Conservation (phyloP, 371 early-diverging fungal species). For the Actinomortierella wolfii region DNA sequence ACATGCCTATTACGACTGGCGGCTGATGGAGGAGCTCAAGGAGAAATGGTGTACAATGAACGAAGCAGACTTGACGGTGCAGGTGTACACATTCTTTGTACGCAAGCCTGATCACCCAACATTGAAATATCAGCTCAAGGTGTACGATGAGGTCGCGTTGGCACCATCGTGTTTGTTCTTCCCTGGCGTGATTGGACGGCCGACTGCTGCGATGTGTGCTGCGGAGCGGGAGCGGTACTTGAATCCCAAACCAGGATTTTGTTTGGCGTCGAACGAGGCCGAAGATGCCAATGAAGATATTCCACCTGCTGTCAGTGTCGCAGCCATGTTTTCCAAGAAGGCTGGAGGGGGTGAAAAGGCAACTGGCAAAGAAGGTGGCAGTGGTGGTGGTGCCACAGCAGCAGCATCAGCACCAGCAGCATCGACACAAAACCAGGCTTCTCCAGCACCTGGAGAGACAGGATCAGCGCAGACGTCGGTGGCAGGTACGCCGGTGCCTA, state of each 20-base stretch:
- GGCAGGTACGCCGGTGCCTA: too few species aligned
- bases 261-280: too few species aligned
- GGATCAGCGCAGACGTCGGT: not conserved
- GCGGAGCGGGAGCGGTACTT: too few species aligned
- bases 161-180: conserved; percentile 72
- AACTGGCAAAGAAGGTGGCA: conserved; percentile 31
- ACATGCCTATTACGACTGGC: conserved; percentile 63
- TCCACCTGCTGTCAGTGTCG: too few species aligned
- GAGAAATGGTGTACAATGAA: conserved; percentile 84
- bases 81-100: conserved; percentile 81
- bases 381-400: conserved; percentile 35
- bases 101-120: conserved; percentile 74
- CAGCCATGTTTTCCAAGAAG: too few species aligned
- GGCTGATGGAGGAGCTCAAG: conserved; percentile 73
- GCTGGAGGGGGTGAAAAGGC: conserved; percentile 12
- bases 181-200: conserved; percentile 54
- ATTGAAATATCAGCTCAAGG: conserved; percentile 78
- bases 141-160: conserved; percentile 85
- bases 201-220: too few species aligned
- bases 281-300: too few species aligned
- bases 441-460: conserved; percentile 13
- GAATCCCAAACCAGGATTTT: too few species aligned
- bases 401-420: conserved; percentile 37
- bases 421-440: conserved; percentile 6
- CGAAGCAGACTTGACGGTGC: conserved; percentile 80